A percentile compares a stretch with the other conserved stretches of the same genome.
Conservation (phyloP, 768 basidiomycete species). For the Xerocomellus amylosporus region DNA sequence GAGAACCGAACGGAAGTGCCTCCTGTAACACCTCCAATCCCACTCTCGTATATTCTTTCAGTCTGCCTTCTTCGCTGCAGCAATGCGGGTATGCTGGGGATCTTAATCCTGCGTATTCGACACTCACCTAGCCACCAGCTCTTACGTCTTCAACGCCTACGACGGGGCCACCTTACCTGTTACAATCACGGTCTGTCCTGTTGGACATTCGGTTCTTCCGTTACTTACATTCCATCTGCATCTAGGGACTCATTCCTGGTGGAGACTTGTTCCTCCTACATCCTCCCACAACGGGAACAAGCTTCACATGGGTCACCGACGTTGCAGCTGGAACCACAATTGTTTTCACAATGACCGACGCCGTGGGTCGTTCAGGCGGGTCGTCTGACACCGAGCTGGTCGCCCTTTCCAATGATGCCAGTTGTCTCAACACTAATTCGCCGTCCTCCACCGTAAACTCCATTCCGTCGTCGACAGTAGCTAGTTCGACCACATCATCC, state of each 20-base stretch:
- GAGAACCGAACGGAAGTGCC: slow-evolving; percentile 37
- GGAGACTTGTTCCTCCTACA: slow-evolving; percentile 49
- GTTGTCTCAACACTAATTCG: slow-evolving; percentile 52
- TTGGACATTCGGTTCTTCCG: background rate
- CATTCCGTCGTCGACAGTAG: slow-evolving; percentile 21
- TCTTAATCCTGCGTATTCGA: background rate
- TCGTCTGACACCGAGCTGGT: slow-evolving; percentile 53
- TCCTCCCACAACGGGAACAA: slow-evolving; percentile 36
- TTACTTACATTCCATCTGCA: background rate
- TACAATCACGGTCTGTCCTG: slow-evolving; percentile 46
- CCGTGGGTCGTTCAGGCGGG: slow-evolving; percentile 53
- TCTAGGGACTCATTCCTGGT: slow-evolving; percentile 60
- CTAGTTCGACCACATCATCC: slow-evolving; percentile 18
- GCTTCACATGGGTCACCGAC: slow-evolving; percentile 55
- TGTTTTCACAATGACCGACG: slow-evolving; percentile 55
- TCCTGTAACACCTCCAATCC: slow-evolving; percentile 51
- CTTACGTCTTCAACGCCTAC: slow-evolving; percentile 48
- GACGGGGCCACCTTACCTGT: slow-evolving; percentile 48
- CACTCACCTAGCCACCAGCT: slow-evolving; percentile 31
- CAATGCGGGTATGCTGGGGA: slow-evolving; percentile 54
- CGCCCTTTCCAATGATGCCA: slow-evolving; percentile 42
- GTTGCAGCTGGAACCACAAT: slow-evolving; percentile 56
- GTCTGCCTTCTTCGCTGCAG: slow-evolving; percentile 49
- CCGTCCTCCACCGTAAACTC: slow-evolving; percentile 48
- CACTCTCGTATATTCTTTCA: slow-evolving; percentile 44